phyloP scores from a whole-genome alignment of 1,284 basidiomycete genomes.

The Cutaneotrichosporon sp. region DNA sequence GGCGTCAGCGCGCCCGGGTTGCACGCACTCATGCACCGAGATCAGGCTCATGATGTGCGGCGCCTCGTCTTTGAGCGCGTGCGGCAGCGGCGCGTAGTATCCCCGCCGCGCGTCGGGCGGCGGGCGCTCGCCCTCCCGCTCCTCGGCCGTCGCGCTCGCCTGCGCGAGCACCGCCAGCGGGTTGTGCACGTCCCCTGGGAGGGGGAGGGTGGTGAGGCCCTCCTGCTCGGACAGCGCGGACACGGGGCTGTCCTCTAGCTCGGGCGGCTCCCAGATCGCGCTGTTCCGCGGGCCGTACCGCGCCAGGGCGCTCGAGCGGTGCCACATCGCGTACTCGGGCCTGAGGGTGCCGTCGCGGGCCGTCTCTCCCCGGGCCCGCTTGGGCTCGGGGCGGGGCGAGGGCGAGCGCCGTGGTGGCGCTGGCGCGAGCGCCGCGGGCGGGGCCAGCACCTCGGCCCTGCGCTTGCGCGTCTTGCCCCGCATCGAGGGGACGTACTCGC shows the following conservation, averaged over 20 bases:
- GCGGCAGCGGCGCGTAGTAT: constrained; percentile 35
- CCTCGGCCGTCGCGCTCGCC: constrained; percentile 21
- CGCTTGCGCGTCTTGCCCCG: constrained; percentile 37
- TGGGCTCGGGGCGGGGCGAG: not conserved
- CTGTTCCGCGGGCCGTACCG: constrained; percentile 6
- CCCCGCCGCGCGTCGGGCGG: constrained; percentile 7
- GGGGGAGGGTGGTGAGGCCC: constrained; percentile 32
- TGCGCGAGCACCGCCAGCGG: constrained; percentile 37
- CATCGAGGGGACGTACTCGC: constrained; percentile 35
- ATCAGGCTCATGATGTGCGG: constrained; percentile 39
- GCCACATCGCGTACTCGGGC: constrained; percentile 20
- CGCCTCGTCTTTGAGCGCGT: constrained; percentile 33
- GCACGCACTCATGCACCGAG: constrained; percentile 32
- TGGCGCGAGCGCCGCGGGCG: not conserved
- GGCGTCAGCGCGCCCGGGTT: not conserved
- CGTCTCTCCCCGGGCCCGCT: not conserved
- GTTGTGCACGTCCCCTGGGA: constrained; percentile 36
- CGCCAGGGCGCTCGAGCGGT: constrained; percentile 10
- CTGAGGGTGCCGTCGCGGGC: not conserved
- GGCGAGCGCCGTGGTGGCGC: not conserved
- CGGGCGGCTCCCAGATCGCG: constrained; percentile 6
- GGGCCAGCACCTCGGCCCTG: constrained; percentile 3
- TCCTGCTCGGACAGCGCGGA: constrained; percentile 5
- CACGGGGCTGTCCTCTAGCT: not conserved
- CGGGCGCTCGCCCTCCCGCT: not conserved